Conservation (phyloP, 1,139 yeast genomes). For the Geotrichum bryndzae region DNA sequence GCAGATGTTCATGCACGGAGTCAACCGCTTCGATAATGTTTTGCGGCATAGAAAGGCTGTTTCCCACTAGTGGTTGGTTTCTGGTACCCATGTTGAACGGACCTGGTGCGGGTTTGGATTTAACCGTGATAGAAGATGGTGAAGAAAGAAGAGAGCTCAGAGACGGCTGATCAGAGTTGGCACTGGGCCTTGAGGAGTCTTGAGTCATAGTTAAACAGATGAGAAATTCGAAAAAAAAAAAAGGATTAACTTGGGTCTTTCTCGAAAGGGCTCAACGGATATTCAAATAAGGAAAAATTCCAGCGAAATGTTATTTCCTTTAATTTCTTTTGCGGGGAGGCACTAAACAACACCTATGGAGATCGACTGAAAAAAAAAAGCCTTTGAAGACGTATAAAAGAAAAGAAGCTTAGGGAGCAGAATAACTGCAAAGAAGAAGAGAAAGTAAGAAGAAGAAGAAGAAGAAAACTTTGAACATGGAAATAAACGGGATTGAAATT, state of each 20-base stretch:
- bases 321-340: background rate
- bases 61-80: background rate
- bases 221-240: background rate
- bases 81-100: conserved; percentile 13
- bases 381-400: background rate
- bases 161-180: background rate
- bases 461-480: background rate
- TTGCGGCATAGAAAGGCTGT: conserved; percentile 10
- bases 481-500: background rate
- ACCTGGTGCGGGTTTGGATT: conserved; percentile 16
- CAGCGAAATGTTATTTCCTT: background rate
- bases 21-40: conserved; percentile 24
- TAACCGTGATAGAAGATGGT: background rate
- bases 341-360: no score
- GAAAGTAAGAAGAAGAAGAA: background rate
- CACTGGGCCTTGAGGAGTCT: background rate
- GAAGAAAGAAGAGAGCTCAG: background rate
- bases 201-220: background rate
- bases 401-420: background rate
- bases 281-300: background rate
- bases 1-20: conserved; percentile 30
- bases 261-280: background rate
- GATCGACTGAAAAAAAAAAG: no score
- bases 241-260: background rate
- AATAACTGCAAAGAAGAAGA: background rate